phyloP scores from a whole-genome alignment of 495 filamentous ascomycete species.

The Tuber borchii region DNA sequence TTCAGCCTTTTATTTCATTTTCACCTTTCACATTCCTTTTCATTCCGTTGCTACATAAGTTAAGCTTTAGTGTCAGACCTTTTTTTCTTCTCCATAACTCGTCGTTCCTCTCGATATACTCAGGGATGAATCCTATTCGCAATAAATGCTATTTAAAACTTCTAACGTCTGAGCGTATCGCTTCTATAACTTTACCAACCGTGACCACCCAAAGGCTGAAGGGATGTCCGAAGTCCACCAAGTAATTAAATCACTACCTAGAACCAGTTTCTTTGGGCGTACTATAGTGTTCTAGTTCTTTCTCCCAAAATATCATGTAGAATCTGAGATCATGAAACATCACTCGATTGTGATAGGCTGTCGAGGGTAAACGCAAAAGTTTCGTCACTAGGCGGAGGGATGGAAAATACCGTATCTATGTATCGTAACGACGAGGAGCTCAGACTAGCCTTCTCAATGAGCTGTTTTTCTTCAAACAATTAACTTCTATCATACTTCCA shows the following conservation, averaged over 20 bases:
- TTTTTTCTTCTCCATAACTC: neutral
- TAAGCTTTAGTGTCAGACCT: neutral
- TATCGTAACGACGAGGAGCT: neutral
- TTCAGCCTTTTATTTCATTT: neutral
- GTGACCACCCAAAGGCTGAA: neutral
- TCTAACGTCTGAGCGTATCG: neutral
- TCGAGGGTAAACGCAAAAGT: no score
- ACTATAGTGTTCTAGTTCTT: neutral
- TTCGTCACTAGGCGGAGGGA: no score
- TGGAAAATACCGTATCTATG: no score
- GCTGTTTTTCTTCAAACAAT: neutral
- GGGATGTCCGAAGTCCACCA: neutral
- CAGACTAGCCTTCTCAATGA: neutral
- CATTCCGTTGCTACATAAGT: neutral
- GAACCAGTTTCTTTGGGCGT: neutral
- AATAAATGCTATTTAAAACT: neutral
- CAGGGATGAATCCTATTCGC: neutral
- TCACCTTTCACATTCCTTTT: neutral
- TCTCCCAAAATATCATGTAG: neutral
- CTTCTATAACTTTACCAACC: neutral
- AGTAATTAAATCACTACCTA: neutral
- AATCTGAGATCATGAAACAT: neutral
- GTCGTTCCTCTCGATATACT: neutral
- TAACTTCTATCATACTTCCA: neutral
- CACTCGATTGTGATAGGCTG: neutral